Conservation (phyloP, 306 rosid genomes). For the Parietaria judaica region DNA sequence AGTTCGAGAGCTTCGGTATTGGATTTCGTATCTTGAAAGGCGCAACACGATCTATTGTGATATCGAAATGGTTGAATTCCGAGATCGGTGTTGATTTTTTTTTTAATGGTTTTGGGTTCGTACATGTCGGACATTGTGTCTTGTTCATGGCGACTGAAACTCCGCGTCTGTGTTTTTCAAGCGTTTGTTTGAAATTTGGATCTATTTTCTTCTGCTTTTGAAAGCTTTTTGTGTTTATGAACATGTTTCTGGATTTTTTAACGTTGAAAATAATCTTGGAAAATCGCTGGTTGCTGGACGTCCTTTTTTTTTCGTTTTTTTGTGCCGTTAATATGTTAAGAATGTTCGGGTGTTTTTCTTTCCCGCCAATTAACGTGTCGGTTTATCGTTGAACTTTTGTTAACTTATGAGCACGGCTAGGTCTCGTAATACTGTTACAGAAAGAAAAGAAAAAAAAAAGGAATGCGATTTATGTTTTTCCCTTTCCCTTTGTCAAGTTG, state of each 20-base stretch:
- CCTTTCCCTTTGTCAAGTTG: not conserved
- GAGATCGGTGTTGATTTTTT: conserved; percentile 20
- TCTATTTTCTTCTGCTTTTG: not conserved
- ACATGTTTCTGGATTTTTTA: too few relatives aligned
- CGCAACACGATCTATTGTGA: conserved; percentile 14
- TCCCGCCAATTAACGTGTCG: not conserved
- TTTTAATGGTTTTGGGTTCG: not conserved
- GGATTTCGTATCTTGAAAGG: conserved; percentile 31
- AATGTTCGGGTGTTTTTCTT: not conserved
- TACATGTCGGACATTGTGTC: not conserved
- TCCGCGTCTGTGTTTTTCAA: not conserved
- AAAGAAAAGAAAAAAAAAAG: not conserved
- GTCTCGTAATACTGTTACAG: not conserved
- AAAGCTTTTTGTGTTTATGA: not conserved
- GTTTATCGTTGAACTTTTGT: not conserved
- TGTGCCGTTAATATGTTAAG: too few relatives aligned
- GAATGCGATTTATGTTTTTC: not conserved
- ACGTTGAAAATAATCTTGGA: too few relatives aligned
- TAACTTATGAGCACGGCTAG: not conserved
- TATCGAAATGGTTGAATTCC: conserved; percentile 27
- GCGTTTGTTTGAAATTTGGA: not conserved
- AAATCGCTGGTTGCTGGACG: too few relatives aligned
- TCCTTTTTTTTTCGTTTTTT: too few relatives aligned
- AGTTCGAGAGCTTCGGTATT: conserved; percentile 19
- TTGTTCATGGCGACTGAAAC: not conserved